Percentiles rank a stretch among this genome's conserved stretches.
Conservation (phyloP, 2,329 filamentous ascomycete genomes). For the Penicillium digitatum region DNA sequence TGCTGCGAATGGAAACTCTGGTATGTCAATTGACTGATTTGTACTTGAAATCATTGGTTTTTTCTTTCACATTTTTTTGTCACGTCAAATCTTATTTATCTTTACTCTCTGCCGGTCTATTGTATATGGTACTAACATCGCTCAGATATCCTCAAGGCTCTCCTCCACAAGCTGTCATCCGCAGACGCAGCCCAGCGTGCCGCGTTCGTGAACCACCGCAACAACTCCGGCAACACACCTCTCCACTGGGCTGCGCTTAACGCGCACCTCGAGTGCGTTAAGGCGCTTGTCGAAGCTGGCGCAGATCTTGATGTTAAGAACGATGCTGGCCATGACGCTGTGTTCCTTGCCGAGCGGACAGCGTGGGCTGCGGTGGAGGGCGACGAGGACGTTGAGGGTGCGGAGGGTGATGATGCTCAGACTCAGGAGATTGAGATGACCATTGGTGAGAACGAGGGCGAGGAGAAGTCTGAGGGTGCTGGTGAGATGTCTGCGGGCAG, state of each 20-base stretch:
- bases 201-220: conserved; percentile 52
- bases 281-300: conserved; percentile 69
- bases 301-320: conserved; percentile 77
- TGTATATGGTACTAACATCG: not conserved
- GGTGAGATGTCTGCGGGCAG: conserved; percentile 34
- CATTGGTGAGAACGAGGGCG: conserved; percentile 20
- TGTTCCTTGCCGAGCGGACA: conserved; percentile 69
- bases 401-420: conserved; percentile 18
- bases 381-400: conserved; percentile 16
- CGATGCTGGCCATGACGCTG: conserved; percentile 73
- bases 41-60: not conserved
- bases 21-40: conserved; percentile 47
- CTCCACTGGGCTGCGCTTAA: conserved; percentile 93
- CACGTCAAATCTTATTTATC: not conserved
- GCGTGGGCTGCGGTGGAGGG: conserved; percentile 60
- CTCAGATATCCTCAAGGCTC: conserved; percentile 47
- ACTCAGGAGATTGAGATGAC: conserved; percentile 26
- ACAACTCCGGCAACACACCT: conserved; percentile 81
- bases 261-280: conserved; percentile 76
- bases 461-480: conserved; percentile 12
- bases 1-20: conserved; percentile 79
- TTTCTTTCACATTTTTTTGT: not conserved
- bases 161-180: conserved; percentile 43
- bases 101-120: fast-evolving
- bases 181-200: conserved; percentile 19